Evolutionary conservation across 768 basidiomycete species (phyloP).

Genomic region (Galerina marginata): DNA sequence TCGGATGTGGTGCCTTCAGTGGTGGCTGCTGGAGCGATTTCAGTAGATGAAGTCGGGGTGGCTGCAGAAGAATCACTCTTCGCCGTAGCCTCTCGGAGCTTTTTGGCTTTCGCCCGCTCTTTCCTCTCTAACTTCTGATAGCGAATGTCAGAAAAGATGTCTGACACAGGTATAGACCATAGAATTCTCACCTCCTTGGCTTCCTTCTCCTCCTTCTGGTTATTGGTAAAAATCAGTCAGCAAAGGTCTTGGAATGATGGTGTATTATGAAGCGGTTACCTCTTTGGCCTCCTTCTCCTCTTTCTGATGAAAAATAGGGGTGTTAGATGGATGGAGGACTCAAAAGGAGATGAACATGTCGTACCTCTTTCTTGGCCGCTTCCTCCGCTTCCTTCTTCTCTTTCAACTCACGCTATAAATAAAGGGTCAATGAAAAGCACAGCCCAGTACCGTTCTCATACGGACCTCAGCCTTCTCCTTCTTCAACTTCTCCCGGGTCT

Average conservation of each 20-base stretch:
- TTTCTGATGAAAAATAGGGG: slow-evolving; percentile 31
- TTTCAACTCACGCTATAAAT: slow-evolving; percentile 72
- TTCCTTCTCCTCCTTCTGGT: slow-evolving; percentile 56
- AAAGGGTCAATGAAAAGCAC: slow-evolving; percentile 16
- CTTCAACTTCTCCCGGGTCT: slow-evolving; percentile 84
- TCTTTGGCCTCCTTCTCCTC: slow-evolving; percentile 59
- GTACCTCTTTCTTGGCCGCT: slow-evolving; percentile 60
- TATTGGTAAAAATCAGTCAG: slow-evolving; percentile 23
- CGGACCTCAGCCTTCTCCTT: slow-evolving; percentile 71
- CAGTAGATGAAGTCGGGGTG: slow-evolving; percentile 38
- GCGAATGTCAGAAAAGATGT: slow-evolving; percentile 14
- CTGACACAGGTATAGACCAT: background rate
- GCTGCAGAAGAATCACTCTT: slow-evolving; percentile 46
- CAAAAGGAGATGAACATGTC: slow-evolving; percentile 7
- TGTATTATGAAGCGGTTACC: slow-evolving; percentile 37
- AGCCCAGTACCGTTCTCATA: slow-evolving; percentile 13
- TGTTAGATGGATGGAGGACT: slow-evolving; percentile 1
- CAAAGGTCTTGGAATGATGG: slow-evolving; percentile 4
- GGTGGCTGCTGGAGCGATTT: slow-evolving; percentile 35
- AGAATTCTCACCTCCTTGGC: slow-evolving; percentile 56
- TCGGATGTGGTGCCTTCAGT: slow-evolving; percentile 37
- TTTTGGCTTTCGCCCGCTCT: slow-evolving; percentile 37
- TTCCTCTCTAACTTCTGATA: slow-evolving; percentile 59
- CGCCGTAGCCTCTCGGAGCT: slow-evolving; percentile 48
- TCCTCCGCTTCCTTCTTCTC: slow-evolving; percentile 82